phyloP scores from a whole-genome alignment of 2,329 filamentous ascomycete species.

The Aspergillus sp. region DNA sequence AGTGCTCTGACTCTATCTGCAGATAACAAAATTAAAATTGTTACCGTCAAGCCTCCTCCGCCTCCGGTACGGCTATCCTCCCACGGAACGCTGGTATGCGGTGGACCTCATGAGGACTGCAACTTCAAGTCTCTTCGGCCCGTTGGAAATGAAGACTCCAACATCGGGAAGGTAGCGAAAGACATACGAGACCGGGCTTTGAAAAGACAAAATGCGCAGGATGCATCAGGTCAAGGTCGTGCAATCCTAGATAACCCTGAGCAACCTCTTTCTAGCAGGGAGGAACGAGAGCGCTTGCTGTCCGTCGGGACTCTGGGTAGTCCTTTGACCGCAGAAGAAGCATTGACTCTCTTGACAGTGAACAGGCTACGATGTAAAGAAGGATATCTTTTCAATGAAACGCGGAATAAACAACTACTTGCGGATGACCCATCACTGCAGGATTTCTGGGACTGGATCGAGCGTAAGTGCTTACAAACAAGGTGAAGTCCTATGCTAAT shows the following conservation, averaged over 20 bases:
- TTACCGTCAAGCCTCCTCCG: conserved; percentile 47
- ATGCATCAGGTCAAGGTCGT: neutral
- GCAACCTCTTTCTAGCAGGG: conserved; percentile 38
- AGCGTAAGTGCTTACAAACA: conserved; percentile 40
- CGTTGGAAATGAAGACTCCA: conserved; percentile 24
- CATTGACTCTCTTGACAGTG: conserved; percentile 42
- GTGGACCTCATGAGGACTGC: conserved; percentile 24
- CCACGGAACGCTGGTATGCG: conserved; percentile 35
- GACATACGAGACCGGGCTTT: conserved; percentile 28
- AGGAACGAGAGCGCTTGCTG: conserved; percentile 36
- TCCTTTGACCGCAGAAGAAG: conserved; percentile 38
- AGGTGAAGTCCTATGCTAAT: conserved; percentile 11
- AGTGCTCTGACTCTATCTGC: conserved; percentile 54
- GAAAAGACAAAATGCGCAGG: conserved; percentile 15
- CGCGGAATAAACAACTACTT: conserved; percentile 56
- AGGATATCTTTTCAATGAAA: conserved; percentile 54
- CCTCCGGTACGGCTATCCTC: conserved; percentile 40
- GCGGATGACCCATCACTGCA: conserved; percentile 57
- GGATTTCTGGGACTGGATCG: conserved; percentile 59
- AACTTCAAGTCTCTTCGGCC: conserved; percentile 35
- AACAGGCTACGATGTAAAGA: conserved; percentile 53
- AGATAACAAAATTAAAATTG: conserved; percentile 51
- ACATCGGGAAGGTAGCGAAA: conserved; percentile 30
- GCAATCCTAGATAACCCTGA: neutral
- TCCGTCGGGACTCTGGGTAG: conserved; percentile 28